Conservation (phyloP, 306 rosid genomes). For the Vigna reflexopilosa region DNA sequence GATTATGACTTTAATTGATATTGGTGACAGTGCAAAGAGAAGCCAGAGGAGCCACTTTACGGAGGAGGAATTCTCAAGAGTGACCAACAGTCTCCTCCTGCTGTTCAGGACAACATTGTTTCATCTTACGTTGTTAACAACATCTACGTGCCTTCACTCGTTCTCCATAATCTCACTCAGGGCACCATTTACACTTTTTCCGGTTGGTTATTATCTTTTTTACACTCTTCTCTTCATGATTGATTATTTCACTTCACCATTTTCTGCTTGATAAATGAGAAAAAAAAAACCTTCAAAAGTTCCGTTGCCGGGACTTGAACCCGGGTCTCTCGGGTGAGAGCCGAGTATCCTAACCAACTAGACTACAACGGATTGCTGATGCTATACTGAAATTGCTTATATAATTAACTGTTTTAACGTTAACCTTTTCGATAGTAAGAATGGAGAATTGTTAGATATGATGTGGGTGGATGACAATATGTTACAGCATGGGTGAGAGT, state of each 20-base stretch:
- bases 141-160: constrained; percentile 53
- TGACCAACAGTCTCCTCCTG: background rate
- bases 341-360: constrained; percentile 83
- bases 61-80: constrained; percentile 67
- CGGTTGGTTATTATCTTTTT: constrained; percentile 48
- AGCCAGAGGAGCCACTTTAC: constrained; percentile 73
- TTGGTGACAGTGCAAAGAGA: constrained; percentile 65
- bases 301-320: constrained; percentile 91
- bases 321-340: constrained; percentile 91
- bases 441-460: background rate
- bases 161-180: constrained; percentile 61
- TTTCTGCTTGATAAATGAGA: background rate
- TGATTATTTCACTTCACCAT: background rate
- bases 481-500: constrained; percentile 75
- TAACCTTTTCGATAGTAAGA: background rate
- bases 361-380: constrained; percentile 65
- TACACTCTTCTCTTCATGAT: background rate
- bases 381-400: no score
- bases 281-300: background rate
- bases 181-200: constrained; percentile 72
- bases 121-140: constrained; percentile 1
- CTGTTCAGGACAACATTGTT: background rate
- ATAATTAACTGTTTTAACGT: background rate
- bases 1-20: background rate
- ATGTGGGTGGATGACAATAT: background rate